A percentile compares a stretch with the other conserved stretches of the same genome.
These are phyloP conservation scores for Helicosporidium sp. DNA, from an alignment of 139 green algal genomes.

Conservation along the genomic window DNA sequence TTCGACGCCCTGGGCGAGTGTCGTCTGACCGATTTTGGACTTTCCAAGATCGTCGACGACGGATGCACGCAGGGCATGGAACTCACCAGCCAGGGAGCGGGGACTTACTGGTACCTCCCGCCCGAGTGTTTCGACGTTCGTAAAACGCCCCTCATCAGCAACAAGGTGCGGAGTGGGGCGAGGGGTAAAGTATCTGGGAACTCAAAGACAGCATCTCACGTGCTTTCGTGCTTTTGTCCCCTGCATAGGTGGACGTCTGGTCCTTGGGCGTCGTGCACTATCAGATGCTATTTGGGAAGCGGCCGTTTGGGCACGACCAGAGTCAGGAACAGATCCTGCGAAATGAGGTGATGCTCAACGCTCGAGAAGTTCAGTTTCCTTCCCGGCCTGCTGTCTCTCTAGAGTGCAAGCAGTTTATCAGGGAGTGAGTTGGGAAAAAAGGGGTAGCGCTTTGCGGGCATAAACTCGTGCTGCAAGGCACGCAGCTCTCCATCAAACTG, in stretches of 20 bases:
- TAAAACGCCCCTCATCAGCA: constrained; percentile 50
- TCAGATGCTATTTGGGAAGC: constrained; percentile 77
- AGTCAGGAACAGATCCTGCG: constrained; percentile 70
- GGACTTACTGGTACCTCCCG: constrained; percentile 85
- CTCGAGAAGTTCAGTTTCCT: constrained; percentile 39
- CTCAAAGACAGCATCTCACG: neutral
- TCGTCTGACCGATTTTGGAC: constrained; percentile 92
- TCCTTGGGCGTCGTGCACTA: constrained; percentile 77
- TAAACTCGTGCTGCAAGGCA: too few relatives aligned
- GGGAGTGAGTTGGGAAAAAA: constrained; percentile 1
- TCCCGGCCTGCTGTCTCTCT: constrained; percentile 48
- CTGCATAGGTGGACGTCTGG: constrained; percentile 69
- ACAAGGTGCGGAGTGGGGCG: constrained; percentile 40
- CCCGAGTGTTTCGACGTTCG: constrained; percentile 64
- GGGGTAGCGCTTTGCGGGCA: neutral
- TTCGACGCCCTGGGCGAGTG: constrained; percentile 61
- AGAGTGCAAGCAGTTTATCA: constrained; percentile 69
- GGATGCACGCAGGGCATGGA: constrained; percentile 64
- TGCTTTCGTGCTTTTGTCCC: neutral
- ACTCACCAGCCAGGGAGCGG: constrained; percentile 80
- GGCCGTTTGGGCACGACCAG: constrained; percentile 62
- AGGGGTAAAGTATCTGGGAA: neutral
- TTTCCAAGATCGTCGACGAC: constrained; percentile 73
- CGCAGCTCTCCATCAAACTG: neutral
- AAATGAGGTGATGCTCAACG: constrained; percentile 52